Conservation (phyloP, 2,329 filamentous ascomycete genomes). For the Cercospora sesami region DNA sequence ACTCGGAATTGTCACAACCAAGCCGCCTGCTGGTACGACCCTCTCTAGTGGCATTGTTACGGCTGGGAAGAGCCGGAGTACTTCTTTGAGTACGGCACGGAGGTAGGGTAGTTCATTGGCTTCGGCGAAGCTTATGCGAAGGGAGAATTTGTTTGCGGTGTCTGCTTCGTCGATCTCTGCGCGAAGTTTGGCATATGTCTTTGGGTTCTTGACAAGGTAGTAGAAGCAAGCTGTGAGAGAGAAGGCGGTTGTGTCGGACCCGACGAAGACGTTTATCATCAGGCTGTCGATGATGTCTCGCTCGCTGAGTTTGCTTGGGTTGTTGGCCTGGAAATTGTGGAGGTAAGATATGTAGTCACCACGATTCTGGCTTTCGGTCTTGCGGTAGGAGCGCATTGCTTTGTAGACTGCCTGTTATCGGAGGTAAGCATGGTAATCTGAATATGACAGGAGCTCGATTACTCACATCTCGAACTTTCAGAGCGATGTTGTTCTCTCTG, state of each 20-base stretch:
- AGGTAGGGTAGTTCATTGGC: constrained; percentile 10
- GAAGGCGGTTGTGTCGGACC: constrained; percentile 13
- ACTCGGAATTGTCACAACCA: neutral
- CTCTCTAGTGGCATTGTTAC: constrained; percentile 14
- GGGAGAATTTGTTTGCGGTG: neutral
- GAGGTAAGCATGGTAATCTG: no score
- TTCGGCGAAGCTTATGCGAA: constrained; percentile 5
- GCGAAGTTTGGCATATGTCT: neutral
- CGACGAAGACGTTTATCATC: constrained; percentile 8
- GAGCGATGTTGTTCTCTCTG: neutral
- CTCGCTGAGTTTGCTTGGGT: neutral
- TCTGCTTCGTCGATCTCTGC: constrained; percentile 7
- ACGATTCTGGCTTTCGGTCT: neutral
- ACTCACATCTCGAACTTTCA: constrained; percentile 9
- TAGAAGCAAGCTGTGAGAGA: constrained; percentile 40
- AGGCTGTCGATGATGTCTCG: constrained; percentile 5
- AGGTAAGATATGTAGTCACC: constrained; percentile 3
- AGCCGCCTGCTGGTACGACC: constrained; percentile 9
- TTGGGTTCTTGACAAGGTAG: constrained; percentile 32
- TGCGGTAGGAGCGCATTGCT: neutral
- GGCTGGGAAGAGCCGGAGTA: constrained; percentile 10
- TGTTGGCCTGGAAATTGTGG: neutral
- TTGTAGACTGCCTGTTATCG: neutral
- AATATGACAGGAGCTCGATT: neutral
- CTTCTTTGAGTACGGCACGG: constrained; percentile 16